Evolutionary conservation across 129 eudicot species (phyloP), one percentile per base, ranked within the genome.

Genomic region (Arctium lappa): DNA sequence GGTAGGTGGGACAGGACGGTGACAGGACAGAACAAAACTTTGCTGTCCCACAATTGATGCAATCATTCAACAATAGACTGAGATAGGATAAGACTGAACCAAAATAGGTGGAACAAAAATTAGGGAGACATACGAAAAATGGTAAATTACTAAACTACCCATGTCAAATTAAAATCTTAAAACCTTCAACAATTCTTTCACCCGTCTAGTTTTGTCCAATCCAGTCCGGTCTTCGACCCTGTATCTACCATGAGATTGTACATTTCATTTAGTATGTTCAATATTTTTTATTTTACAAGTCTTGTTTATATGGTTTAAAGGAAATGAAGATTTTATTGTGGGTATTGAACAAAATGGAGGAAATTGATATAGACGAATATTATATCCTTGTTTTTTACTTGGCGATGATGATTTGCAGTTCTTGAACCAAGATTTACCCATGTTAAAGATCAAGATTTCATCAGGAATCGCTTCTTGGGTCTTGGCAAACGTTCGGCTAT

Each of bases 371-470:
- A 62, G 6, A 22, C 8, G 31, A 62, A 34, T 72, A n/a, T 72
- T 77, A 72, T 53, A 11, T 69, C 15, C 40, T 72, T 36, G 8
- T 1, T 33, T 8, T 22, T 38, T 5, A 22, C 11, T 31, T 66
- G 77, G 8, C 33, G 13, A 73, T 75, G 69, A 46, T 38, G 37
- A 73, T 72, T 6, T 84, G 85, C 89, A 94, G 98, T 46, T 90
- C 46, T 83, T 22, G 85, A 84, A 77, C 91, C 91, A 8, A 74
- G 74, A 86, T 69, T 93, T 48, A 91, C 98, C 15, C 84, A 85
- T 84, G 97, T 90, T 75, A 91, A 86, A 44, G 79, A 94, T 81
- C 91, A 95, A 77, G 98, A 87, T 85, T 95, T 95, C 87, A 91
- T 95, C 85, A 88, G 31, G 88, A 89, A 88, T 66, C 90, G 97